A percentile compares a stretch with the other conserved stretches of the same genome.
These are phyloP conservation scores for Suillus decipiens DNA, from an alignment of 768 basidiomycete genomes.

Conservation along the genomic window DNA sequence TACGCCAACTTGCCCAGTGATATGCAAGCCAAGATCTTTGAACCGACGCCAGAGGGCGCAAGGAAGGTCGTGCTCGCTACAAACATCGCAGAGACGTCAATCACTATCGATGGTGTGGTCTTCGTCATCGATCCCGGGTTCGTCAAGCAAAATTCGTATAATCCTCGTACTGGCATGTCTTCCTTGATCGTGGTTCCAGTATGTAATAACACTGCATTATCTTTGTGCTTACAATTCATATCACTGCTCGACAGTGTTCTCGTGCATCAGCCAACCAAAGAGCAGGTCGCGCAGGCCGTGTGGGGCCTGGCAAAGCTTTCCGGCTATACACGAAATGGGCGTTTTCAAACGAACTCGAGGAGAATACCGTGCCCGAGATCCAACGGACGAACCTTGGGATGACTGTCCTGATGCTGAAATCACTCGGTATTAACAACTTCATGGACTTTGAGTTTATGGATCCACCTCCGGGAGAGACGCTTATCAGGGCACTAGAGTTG, in stretches of 20 bases:
- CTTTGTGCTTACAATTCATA: slow-evolving; percentile 5
- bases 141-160: slow-evolving; percentile 99
- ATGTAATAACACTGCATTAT: slow-evolving; percentile 33
- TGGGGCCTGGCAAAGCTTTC: slow-evolving; percentile 97
- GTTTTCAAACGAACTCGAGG: slow-evolving; percentile 91
- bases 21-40: slow-evolving; percentile 99
- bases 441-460: slow-evolving; percentile 99
- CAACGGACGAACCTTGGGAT: slow-evolving; percentile 97
- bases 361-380: slow-evolving; percentile 97
- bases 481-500: slow-evolving; percentile 92
- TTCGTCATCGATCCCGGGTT: slow-evolving; percentile 99
- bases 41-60: slow-evolving; percentile 95
- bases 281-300: slow-evolving; percentile 95
- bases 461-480: slow-evolving; percentile 95
- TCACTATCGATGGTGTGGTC: slow-evolving; percentile 98
- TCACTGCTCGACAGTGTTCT: slow-evolving; percentile 64
- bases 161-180: slow-evolving; percentile 98
- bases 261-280: slow-evolving; percentile 97
- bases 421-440: slow-evolving; percentile 96
- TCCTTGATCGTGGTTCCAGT: slow-evolving; percentile 95
- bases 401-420: slow-evolving; percentile 94
- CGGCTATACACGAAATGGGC: slow-evolving; percentile 99
- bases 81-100: slow-evolving; percentile 99
- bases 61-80: slow-evolving; percentile 98
- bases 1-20: slow-evolving; percentile 99